Base-by-base conservation (phyloP, 495 filamentous ascomycete species). In the Chaetomidium leptoderma region DNA sequence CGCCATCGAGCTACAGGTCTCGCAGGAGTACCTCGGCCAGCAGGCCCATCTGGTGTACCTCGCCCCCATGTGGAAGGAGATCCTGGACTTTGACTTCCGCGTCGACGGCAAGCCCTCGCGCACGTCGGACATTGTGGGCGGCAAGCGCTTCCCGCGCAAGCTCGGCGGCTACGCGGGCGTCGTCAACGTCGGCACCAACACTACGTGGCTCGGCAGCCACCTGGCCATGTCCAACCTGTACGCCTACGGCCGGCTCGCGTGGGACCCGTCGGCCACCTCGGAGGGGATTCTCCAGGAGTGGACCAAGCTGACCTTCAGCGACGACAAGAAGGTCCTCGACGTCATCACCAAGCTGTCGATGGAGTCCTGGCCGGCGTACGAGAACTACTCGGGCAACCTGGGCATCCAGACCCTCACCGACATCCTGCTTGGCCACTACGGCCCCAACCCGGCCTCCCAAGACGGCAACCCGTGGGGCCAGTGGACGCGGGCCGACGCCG, bases 201-300 rank as follows among this genome's bases (percentile, higher is more conserved):
- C 74, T 0, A 87, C 81, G 10, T 90, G 86, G 86, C 73, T 88
- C 0, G 86, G 86, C 16, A 80, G 78, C 55, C 84, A 88, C 61
- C 69, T 87, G 5, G 74, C 86, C 49, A 84, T 89, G 80, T 86
- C 86, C 2, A 90, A 89, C 68, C 69, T 90, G 6, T 90, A 87
- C 60, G 85, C 84, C 4, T 90, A 83, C 62, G 86, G 86, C 13
- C 75, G 78, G 13, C 56, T 88, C 21, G 83, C 85, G 0, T 90
- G 86, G 86, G 69, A 84, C 55, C 79, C 86, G 0, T 66, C 72
- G 0, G 59, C 63, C 0, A 74, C 81, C 39, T 55, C 81, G 0
- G 65, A 76, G 32, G 64, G 60, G 0, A 72, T 88, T 1, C 69
- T 89, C 1, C 66, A 83, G 60, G 82, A 86, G 57, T 90, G 86